phyloP scores from a whole-genome alignment of 2,329 filamentous ascomycete species.

The Ascochyta viciae-villosae region DNA sequence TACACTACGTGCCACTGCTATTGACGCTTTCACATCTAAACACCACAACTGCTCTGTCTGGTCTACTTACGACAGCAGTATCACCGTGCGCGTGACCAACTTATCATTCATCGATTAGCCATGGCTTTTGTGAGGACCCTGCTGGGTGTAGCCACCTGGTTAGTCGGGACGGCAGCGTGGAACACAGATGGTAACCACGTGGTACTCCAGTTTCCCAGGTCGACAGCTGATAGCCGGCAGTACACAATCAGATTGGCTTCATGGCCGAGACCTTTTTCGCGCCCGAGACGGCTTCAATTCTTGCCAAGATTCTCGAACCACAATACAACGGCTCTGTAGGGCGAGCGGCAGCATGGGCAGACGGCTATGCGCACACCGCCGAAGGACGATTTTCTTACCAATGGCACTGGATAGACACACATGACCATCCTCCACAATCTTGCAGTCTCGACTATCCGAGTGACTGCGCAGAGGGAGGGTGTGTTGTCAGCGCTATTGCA shows the following conservation, averaged over 20 bases:
- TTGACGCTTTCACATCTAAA: not conserved
- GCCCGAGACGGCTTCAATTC: slow-evolving; percentile 39
- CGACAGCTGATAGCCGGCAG: slow-evolving; percentile 25
- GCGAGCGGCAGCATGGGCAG: slow-evolving; percentile 50
- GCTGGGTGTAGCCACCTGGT: slow-evolving; percentile 12
- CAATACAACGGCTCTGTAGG: slow-evolving; percentile 51
- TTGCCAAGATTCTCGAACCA: slow-evolving; percentile 48
- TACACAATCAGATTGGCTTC: slow-evolving; percentile 53
- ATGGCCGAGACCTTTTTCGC: slow-evolving; percentile 49
- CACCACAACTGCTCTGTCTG: not conserved
- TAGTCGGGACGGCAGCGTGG: slow-evolving; percentile 35
- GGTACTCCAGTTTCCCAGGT: not conserved
- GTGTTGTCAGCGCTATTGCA: slow-evolving; percentile 52
- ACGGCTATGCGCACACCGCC: slow-evolving; percentile 48
- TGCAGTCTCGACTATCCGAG: slow-evolving; percentile 48
- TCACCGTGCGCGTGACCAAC: not conserved
- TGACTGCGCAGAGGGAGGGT: slow-evolving; percentile 50
- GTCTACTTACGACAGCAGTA: not conserved
- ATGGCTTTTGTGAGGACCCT: not conserved
- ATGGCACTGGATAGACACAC: slow-evolving; percentile 52
- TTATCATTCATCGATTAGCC: not conserved
- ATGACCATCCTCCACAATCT: slow-evolving; percentile 41
- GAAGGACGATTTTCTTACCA: slow-evolving; percentile 52
- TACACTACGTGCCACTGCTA: not conserved
- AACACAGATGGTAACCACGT: slow-evolving; percentile 40